phyloP scores from a whole-genome alignment of 371 early-diverging fungal genomes.

The Haplosporangium sp. region DNA sequence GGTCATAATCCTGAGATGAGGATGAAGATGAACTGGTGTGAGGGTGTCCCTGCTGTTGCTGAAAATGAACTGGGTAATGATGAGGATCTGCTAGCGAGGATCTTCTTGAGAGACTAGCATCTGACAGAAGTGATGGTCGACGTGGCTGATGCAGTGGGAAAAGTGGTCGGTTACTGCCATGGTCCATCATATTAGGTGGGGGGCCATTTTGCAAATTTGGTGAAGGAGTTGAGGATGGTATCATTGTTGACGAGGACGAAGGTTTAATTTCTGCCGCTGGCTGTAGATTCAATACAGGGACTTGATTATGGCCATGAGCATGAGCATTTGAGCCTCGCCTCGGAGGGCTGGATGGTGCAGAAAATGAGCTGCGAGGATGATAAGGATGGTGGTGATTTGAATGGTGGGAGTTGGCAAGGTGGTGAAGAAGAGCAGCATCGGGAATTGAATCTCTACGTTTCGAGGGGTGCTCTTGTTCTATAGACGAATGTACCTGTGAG shows the following conservation, averaged over 20 bases:
- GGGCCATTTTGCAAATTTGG: slow-evolving; percentile 8
- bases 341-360: slow-evolving; percentile 73
- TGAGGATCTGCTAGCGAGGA: slow-evolving; percentile 42
- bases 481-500: slow-evolving; percentile 51
- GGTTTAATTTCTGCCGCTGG: slow-evolving; percentile 49
- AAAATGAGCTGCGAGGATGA: slow-evolving; percentile 60
- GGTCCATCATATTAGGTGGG: slow-evolving; percentile 18
- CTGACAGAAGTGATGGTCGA: slow-evolving; percentile 42
- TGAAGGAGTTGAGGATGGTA: neutral
- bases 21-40: neutral
- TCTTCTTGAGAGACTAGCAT: slow-evolving; percentile 36
- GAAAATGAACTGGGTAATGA: slow-evolving; percentile 32
- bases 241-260: neutral
- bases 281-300: slow-evolving; percentile 45
- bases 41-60: slow-evolving; percentile 10
- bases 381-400: slow-evolving; percentile 23
- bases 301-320: slow-evolving; percentile 20
- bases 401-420: slow-evolving; percentile 4
- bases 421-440: slow-evolving; percentile 24
- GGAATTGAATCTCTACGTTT: slow-evolving; percentile 55
- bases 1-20: slow-evolving; percentile 39
- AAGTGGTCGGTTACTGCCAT: slow-evolving; percentile 27
- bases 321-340: slow-evolving; percentile 47
- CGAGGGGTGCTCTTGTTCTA: slow-evolving; percentile 30
- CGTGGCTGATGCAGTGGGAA: slow-evolving; percentile 51